These are phyloP conservation scores for Cardamine chenopodiifolia DNA, from an alignment of 345 rosid species.

Conservation along the genomic window DNA sequence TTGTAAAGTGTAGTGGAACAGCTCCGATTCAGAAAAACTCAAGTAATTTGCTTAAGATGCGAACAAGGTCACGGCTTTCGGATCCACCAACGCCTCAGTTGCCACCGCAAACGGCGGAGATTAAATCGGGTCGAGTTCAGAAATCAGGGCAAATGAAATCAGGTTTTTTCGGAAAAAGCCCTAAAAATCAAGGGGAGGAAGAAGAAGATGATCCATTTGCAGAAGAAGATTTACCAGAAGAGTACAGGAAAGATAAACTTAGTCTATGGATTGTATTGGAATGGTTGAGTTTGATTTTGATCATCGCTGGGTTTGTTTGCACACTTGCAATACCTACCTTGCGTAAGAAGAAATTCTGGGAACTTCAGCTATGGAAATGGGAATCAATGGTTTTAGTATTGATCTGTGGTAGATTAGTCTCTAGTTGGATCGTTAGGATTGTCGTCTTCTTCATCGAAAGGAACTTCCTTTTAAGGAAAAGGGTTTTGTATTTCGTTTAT, in stretches of 20 bases:
- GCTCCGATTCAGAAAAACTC: slow-evolving; percentile 42
- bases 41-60: slow-evolving; percentile 37
- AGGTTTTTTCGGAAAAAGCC: slow-evolving; percentile 40
- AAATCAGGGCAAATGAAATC: slow-evolving; percentile 43
- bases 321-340: slow-evolving; percentile 49
- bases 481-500: slow-evolving; percentile 73
- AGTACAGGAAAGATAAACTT: slow-evolving; percentile 48
- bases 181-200: slow-evolving; percentile 34
- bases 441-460: slow-evolving; percentile 66
- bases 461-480: slow-evolving; percentile 64
- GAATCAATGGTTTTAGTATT: slow-evolving; percentile 58
- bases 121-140: slow-evolving; percentile 38
- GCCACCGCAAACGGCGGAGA: slow-evolving; percentile 27
- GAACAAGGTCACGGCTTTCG: slow-evolving; percentile 45
- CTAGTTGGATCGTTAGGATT: slow-evolving; percentile 65
- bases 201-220: slow-evolving; percentile 68
- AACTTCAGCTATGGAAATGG: slow-evolving; percentile 74
- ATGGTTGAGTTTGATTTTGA: slow-evolving; percentile 57
- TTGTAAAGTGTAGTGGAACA: slow-evolving; percentile 52
- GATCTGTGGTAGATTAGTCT: slow-evolving; percentile 73
- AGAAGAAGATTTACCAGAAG: slow-evolving; percentile 62
- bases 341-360: slow-evolving; percentile 43
- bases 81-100: slow-evolving; percentile 42
- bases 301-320: slow-evolving; percentile 48
- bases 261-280: slow-evolving; percentile 47